Evolutionary conservation across 139 green algal species (phyloP), one percentile per base, ranked within the genome.

Genomic region (Asterochloris sp.): DNA sequence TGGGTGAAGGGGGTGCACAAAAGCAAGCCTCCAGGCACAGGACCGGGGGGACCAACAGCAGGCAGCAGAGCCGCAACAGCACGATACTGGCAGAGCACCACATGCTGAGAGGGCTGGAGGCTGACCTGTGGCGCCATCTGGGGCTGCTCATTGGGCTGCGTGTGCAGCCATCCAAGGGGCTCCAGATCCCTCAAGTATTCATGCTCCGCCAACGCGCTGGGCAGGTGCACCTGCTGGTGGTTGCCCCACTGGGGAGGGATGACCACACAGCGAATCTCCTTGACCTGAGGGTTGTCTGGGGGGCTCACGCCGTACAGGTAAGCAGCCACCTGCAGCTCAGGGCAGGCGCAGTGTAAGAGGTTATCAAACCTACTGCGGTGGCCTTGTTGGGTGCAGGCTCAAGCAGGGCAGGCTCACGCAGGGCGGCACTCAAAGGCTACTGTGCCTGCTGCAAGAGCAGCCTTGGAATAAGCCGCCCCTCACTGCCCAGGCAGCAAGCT

Each of bases 131-230:
- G 93, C 75, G 92, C 86, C 89, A 99, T 95, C 87, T 98, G 94
- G 68, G 94, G 93, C 83, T 92, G 86, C 91, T 99, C 97, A 86
- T 98, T 97, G 73, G 97, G 97, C 92, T 99, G 96, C 14, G 97
- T 99, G 92, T 99, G 97, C 76, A 99, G 87, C 97, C 97, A 99
- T 29, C 97, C 97, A 29, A 99, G 94, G 19, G 97, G 97, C 93
- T 99, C 97, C 84, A 99, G 89, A 84, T 98, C 97, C 16, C 87
- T 82, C 82, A 99, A 91, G 88, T 98, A 98, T 76, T 98, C 95
- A 85, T 99, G 97, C 83, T 99, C 96, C 0, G 97, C 96, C 78
- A 98, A 88, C 21, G 66, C 66, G 26, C 78, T 61, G 13, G 97
- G 97, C 80, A 99, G 89, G 89, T 98, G 89, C 61, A 99, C 95